Conservation (phyloP, 2,329 filamentous ascomycete species). For the Lecanicillium sp. region DNA sequence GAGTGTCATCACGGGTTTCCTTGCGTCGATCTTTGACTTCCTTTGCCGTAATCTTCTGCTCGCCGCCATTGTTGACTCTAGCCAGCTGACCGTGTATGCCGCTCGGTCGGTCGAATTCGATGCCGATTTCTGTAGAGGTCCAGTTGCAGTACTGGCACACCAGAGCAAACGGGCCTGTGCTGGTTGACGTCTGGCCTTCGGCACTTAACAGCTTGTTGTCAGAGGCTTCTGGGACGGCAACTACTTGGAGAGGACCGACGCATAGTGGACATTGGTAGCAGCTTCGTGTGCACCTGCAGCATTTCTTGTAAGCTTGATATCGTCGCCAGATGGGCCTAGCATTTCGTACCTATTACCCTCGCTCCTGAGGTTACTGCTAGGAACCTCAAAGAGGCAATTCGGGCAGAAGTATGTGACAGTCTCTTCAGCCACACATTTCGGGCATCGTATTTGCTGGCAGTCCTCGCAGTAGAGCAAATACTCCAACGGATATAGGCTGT, state of each 20-base stretch:
- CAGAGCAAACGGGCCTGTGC: constrained; percentile 60
- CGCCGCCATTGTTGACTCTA: constrained; percentile 57
- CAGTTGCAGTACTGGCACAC: constrained; percentile 89
- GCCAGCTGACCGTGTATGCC: constrained; percentile 76
- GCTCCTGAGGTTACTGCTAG: constrained; percentile 82
- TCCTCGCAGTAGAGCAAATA: constrained; percentile 95
- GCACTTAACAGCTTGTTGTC: constrained; percentile 35
- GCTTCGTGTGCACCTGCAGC: constrained; percentile 74
- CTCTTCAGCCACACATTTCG: constrained; percentile 85
- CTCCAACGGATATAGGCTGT: constrained; percentile 86
- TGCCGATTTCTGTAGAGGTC: constrained; percentile 81
- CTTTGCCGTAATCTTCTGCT: constrained; percentile 38
- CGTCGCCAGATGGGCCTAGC: neutral
- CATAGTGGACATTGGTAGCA: constrained; percentile 95
- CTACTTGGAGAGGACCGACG: constrained; percentile 69
- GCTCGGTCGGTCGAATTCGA: constrained; percentile 83
- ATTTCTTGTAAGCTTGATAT: constrained; percentile 3
- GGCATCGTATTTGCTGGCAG: constrained; percentile 92
- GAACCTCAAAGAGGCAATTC: constrained; percentile 90
- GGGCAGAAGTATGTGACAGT: constrained; percentile 94
- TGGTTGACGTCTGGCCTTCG: constrained; percentile 23
- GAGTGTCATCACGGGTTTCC: constrained; percentile 29
- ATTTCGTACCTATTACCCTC: constrained; percentile 79
- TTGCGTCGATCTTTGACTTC: constrained; percentile 45
- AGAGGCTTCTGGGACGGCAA: constrained; percentile 53